These are phyloP conservation scores for Ceratocystis albifundus DNA, from an alignment of 2,329 filamentous ascomycete species.

Conservation along the genomic window DNA sequence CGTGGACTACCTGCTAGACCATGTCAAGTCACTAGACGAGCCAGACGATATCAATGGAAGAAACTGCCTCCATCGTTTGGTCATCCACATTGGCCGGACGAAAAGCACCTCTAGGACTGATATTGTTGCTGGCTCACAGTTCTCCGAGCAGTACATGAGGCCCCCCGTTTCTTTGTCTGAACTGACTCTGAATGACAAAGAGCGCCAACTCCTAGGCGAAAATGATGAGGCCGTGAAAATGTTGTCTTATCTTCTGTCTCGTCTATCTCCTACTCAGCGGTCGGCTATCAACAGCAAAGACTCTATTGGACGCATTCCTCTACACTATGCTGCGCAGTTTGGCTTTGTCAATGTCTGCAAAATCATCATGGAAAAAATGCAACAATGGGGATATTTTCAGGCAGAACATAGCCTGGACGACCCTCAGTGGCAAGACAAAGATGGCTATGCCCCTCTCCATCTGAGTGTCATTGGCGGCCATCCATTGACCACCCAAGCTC, in stretches of 20 bases:
- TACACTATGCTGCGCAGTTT: slow-evolving; percentile 92
- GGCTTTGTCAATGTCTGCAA: slow-evolving; percentile 87
- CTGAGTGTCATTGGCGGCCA: slow-evolving; percentile 87
- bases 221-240: slow-evolving; percentile 68
- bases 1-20: slow-evolving; percentile 58
- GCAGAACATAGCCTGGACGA: slow-evolving; percentile 78
- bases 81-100: slow-evolving; percentile 84
- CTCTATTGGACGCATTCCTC: slow-evolving; percentile 66
- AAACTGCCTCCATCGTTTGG: slow-evolving; percentile 83
- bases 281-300: slow-evolving; percentile 57
- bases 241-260: slow-evolving; percentile 51
- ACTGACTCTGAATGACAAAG: slow-evolving; percentile 51
- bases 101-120: slow-evolving; percentile 32
- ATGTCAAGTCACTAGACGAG: slow-evolving; percentile 64
- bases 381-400: slow-evolving; percentile 78
- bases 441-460: slow-evolving; percentile 84
- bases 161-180: slow-evolving; percentile 33
- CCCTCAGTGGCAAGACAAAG: slow-evolving; percentile 77
- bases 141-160: slow-evolving; percentile 54
- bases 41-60: slow-evolving; percentile 86
- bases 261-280: slow-evolving; percentile 56
- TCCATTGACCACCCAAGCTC: slow-evolving; percentile 66
- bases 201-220: slow-evolving; percentile 52
- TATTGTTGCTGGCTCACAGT: slow-evolving; percentile 21
- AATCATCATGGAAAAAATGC: slow-evolving; percentile 77